Evolutionary conservation across 768 basidiomycete genomes (phyloP), one percentile per base, ranked within the genome.

Genomic region (Cystobasidium onofrii): DNA sequence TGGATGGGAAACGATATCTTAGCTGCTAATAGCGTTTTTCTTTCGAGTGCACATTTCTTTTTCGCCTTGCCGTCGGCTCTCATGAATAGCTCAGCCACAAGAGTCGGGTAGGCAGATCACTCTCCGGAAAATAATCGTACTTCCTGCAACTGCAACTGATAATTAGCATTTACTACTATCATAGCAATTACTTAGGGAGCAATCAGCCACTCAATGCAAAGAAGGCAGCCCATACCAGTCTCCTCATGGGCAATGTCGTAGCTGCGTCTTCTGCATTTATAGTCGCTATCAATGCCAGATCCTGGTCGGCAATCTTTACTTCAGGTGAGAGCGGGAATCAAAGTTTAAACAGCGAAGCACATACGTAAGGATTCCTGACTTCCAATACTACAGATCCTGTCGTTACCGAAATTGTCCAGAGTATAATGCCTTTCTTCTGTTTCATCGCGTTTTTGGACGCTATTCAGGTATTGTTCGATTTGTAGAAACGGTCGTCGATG

Each of bases 81-180:
- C 1, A 36, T 36, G 36, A 71, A 60, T 71, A 12, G 25, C n/a
- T 36, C 69, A 20, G 50, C 69, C 12, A 71, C 69, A 4, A n/a
- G 55, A 12, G 69, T 71, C 34, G 69, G 69, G 69, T 71, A 29
- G 61, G 69, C n/a, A n/a, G n/a, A n/a, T n/a, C n/a, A n/a, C n/a
- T n/a, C n/a, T n/a, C n/a, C n/a, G n/a, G n/a, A n/a, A n/a, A n/a
- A n/a, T n/a, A n/a, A n/a, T n/a, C n/a, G n/a, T n/a, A n/a, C n/a
- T n/a, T n/a, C n/a, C n/a, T n/a, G n/a, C n/a, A n/a, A n/a, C n/a
- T n/a, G n/a, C n/a, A n/a, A n/a, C n/a, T 36, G 6, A 6, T 7
- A 31, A 17, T n/a, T n/a, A n/a, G n/a, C n/a, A n/a, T n/a, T n/a
- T n/a, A n/a, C n/a, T n/a, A n/a, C n/a, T n/a, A n/a, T n/a, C n/a